A percentile compares a stretch with the other conserved stretches of the same genome.
Conservation (phyloP, 805 yeast species). For the Candida boidinii region DNA sequence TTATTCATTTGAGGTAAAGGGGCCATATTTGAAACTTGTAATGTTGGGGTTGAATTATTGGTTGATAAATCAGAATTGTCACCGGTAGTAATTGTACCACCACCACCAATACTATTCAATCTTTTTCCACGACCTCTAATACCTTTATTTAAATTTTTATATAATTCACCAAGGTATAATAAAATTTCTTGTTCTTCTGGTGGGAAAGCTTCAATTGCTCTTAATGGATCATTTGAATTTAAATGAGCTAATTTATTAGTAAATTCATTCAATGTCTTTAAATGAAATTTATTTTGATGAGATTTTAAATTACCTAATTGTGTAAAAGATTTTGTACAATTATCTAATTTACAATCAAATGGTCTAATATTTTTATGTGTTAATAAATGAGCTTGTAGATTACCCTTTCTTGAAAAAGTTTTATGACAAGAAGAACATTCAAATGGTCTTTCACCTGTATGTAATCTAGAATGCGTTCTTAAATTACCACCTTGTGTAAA, state of each 20-base stretch:
- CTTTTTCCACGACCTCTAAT: conserved; percentile 81
- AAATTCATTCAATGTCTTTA: conserved; percentile 56
- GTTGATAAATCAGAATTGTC: too few relatives aligned
- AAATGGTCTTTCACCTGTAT: conserved; percentile 90
- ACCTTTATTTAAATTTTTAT: conserved; percentile 85
- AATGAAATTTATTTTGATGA: conserved; percentile 86
- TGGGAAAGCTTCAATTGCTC: conserved; percentile 37
- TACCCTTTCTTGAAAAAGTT: conserved; percentile 83
- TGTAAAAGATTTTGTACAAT: conserved; percentile 77
- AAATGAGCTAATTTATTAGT: conserved; percentile 61
- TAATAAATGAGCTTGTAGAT: conserved; percentile 76
- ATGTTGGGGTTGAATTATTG: too few relatives aligned
- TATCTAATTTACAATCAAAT: conserved; percentile 68
- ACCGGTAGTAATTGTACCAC: too few relatives aligned
- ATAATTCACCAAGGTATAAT: conserved; percentile 70
- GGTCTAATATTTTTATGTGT: conserved; percentile 80
- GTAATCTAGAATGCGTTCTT: conserved; percentile 76
- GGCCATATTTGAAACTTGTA: too few relatives aligned
- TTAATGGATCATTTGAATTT: conserved; percentile 33
- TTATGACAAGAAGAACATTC: conserved; percentile 69
- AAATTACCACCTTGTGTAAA: conserved; percentile 90
- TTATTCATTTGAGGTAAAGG: too few relatives aligned
- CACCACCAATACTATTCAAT: conserved; percentile 1
- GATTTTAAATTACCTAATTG: conserved; percentile 91
- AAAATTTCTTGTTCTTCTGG: conserved; percentile 59